Evolutionary conservation across 179 eudicot genomes (phyloP).

Genomic region (Silene vulgaris): DNA sequence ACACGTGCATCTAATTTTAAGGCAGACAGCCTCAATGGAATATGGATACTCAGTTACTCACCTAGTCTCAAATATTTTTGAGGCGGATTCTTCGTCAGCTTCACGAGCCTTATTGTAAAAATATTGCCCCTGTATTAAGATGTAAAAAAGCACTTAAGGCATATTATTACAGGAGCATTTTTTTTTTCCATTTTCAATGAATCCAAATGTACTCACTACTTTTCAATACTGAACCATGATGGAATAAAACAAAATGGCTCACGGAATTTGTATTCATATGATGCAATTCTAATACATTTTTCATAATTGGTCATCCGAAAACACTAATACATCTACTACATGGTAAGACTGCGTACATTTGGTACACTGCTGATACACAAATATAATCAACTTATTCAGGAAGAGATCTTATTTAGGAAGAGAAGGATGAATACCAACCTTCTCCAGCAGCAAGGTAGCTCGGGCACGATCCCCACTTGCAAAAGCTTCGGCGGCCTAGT

Average conservation of each 20-base stretch:
- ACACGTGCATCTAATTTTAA: not conserved
- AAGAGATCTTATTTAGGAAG: not conserved
- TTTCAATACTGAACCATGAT: no score
- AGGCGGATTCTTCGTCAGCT: slow-evolving; percentile 49
- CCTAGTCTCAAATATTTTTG: slow-evolving; percentile 36
- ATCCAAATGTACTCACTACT: no score
- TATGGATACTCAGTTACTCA: slow-evolving; percentile 6
- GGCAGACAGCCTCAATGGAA: not conserved
- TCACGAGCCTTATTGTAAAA: slow-evolving; percentile 41
- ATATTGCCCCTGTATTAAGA: slow-evolving; percentile 32
- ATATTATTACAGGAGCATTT: not conserved
- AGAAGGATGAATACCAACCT: slow-evolving; percentile 27
- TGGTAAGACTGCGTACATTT: not conserved
- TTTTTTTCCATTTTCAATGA: no score
- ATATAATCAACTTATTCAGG: not conserved
- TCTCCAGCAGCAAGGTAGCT: slow-evolving; percentile 29
- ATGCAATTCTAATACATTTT: no score
- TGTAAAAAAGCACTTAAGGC: not conserved
- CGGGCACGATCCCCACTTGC: slow-evolving; percentile 30
- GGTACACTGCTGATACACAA: not conserved
- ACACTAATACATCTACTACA: no score
- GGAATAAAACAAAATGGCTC: no score
- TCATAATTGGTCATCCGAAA: no score
- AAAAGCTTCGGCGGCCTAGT: slow-evolving; percentile 43
- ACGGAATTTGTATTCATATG: no score